Base-by-base conservation (phyloP, 2,329 filamentous ascomycete species). In the Rhynchosporium agropyri region DNA sequence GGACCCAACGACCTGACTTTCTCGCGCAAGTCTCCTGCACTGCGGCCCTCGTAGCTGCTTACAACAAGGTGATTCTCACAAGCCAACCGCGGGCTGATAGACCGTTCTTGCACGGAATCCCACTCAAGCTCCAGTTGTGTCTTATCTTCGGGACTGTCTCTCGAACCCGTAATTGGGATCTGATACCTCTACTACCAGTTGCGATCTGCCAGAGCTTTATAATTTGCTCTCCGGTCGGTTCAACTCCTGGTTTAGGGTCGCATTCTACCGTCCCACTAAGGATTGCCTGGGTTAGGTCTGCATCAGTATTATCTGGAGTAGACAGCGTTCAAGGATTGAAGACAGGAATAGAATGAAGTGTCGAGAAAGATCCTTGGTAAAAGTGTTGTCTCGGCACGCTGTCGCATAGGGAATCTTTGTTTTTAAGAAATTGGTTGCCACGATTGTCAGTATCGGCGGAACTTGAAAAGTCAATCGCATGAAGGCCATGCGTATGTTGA, bases 381-480 rank as follows among this genome's bases (percentile, higher is more conserved):
- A 51, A 51, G 28, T 51, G 49, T 12, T 51, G 49, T 4, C 49
- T 29, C 33, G 49, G 49, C 15, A 51, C 49, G 10, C 49, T 51
- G 28, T 51, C 15, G 10, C 49, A 51, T 9, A 51, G 20, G 9
- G 49, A 51, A 3, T 51, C 49, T 4, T 5, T 26, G n/a, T 51
- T 3, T n/a, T 31, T 33, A 6, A 31, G 10, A n/a, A 51, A 51
- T 51, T 51, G 49, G 10, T 31, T 31, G 28, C 26, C 49, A 31
- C 49, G 49, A 15, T 51, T 51, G 12, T 51, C 28, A 36, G 28
- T 29, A 7, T 9, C 49, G 15, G 28, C 28, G 15, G 49, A 33
- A 15, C 49, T 51, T n/a, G 49, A 51, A 36, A 51, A 51, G 15
- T 51, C 49, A 12, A 51, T 51, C 12, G 28, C 10, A 12, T 51